These are phyloP conservation scores for Candida awuae DNA, from an alignment of 805 yeast genomes.

Conservation along the genomic window DNA sequence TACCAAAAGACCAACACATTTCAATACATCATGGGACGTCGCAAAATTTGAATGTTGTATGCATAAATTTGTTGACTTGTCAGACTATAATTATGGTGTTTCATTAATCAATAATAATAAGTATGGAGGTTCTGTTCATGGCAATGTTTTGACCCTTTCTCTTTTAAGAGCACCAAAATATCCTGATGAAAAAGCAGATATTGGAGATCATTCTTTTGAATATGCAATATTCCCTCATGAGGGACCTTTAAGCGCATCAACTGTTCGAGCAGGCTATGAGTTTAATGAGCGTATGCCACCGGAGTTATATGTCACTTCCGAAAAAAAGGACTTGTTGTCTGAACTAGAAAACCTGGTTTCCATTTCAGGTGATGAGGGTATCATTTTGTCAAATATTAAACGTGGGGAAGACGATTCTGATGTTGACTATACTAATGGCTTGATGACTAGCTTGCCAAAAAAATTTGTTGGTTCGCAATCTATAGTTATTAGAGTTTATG, in stretches of 20 bases:
- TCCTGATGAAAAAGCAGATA: constrained; percentile 92
- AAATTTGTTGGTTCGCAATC: constrained; percentile 39
- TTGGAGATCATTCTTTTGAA: constrained; percentile 77
- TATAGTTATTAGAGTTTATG: constrained; percentile 71
- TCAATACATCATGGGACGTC: constrained; percentile 90
- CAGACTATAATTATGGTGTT: constrained; percentile 83
- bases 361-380: constrained; percentile 43
- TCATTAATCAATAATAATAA: constrained; percentile 75
- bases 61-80: constrained; percentile 88
- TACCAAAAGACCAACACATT: constrained; percentile 89
- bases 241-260: constrained; percentile 54
- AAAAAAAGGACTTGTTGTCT: constrained; percentile 1
- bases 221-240: constrained; percentile 81
- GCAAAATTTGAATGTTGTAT: constrained; percentile 95
- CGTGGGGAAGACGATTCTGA: constrained; percentile 79
- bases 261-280: constrained; percentile 69
- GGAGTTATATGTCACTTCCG: constrained; percentile 14
- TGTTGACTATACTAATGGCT: constrained; percentile 31
- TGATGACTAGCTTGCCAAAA: constrained; percentile 36
- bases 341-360: constrained; percentile 17
- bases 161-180: constrained; percentile 85
- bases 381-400: constrained; percentile 71
- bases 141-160: constrained; percentile 83
- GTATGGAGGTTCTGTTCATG: constrained; percentile 90
- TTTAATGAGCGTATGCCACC: constrained; percentile 50